Conservation (phyloP, 1,139 yeast genomes). For the Yamadazyma blattariae region DNA sequence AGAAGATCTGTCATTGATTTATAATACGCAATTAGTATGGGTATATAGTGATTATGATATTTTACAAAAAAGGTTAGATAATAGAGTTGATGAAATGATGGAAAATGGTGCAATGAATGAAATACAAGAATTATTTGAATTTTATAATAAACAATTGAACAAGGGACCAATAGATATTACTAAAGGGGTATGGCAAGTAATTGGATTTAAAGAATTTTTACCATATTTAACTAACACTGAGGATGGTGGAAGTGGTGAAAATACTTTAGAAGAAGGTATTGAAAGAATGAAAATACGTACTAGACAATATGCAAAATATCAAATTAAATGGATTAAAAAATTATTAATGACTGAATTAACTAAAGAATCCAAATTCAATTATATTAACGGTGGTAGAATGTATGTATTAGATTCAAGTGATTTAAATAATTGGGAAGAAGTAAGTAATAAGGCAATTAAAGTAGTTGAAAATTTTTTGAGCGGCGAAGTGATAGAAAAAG, state of each 20-base stretch:
- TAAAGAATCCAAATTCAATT: constrained; percentile 47
- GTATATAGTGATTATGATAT: constrained; percentile 65
- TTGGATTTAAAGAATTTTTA: constrained; percentile 90
- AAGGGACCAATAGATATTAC: constrained; percentile 47
- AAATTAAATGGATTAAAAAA: constrained; percentile 89
- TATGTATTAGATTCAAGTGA: constrained; percentile 78
- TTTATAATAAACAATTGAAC: constrained; percentile 23
- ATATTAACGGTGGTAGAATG: constrained; percentile 58
- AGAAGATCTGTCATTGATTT: constrained; percentile 52
- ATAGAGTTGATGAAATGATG: constrained; percentile 83
- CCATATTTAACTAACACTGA: constrained; percentile 55
- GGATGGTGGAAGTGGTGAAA: constrained; percentile 9
- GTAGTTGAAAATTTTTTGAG: constrained; percentile 43
- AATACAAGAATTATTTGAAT: constrained; percentile 53
- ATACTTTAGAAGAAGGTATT: constrained; percentile 19
- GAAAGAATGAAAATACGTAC: constrained; percentile 83
- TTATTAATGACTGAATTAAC: constrained; percentile 61
- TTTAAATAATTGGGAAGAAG: constrained; percentile 59
- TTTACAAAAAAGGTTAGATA: constrained; percentile 64
- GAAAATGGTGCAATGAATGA: constrained; percentile 66
- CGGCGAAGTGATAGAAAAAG: constrained; percentile 13
- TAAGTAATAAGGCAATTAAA: constrained; percentile 50
- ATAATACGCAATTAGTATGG: constrained; percentile 78
- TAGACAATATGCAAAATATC: constrained; percentile 82
- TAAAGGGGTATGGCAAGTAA: constrained; percentile 89